Base-by-base conservation (phyloP, 2,329 filamentous ascomycete species). In the Sclerotinia spermophila region DNA sequence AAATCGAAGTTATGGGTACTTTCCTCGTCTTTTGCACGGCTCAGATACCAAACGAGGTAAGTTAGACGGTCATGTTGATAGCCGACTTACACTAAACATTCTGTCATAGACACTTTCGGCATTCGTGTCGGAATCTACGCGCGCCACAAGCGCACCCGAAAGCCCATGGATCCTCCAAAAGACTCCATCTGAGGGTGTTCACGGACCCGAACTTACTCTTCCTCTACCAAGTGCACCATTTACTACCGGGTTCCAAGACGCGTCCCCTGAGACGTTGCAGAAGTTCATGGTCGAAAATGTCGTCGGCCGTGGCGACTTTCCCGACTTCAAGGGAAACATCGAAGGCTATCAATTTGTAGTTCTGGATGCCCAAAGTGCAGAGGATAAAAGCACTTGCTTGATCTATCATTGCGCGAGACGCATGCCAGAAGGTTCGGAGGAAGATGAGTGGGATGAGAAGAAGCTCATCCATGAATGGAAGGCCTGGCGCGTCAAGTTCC, bases 401-500 rank as follows among this genome's bases (percentile, higher is more conserved):
- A n/a, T 61, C 2, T 68, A 61, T 24, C 56, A 61, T 33, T 35
- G 67, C 56, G 3, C 1, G 21, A 40, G 17, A 15, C 1, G 8
- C 15, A 61, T 68, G 42, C 42, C 56, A 8, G 55, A 68, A 17
- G 67, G n/a, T 21, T 51, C 24, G 27, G 27, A 19, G 7, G 53
- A 58, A 30, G 35, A 61, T 24, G 30, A 61, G 30, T 61, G 56
- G 17, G 44, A 42, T n/a, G 24, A 53, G 24, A 44, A 68, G 21
- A 53, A 59, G 42, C 7, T 68, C 17, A 30, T 30, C 17, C n/a
- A 38, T 48, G 67, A 68, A 44, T 68, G 44, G 44, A 61, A 68
- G 33, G 33, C 21, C n/a, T 68, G 67, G 33, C 33, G 56, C 33
- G 55, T 68, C n/a, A 61, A 61, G 42, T 67, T 68, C 38, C 24